Evolutionary conservation across 2,329 filamentous ascomycete species (phyloP).

Genomic region (Fusarium coicis): DNA sequence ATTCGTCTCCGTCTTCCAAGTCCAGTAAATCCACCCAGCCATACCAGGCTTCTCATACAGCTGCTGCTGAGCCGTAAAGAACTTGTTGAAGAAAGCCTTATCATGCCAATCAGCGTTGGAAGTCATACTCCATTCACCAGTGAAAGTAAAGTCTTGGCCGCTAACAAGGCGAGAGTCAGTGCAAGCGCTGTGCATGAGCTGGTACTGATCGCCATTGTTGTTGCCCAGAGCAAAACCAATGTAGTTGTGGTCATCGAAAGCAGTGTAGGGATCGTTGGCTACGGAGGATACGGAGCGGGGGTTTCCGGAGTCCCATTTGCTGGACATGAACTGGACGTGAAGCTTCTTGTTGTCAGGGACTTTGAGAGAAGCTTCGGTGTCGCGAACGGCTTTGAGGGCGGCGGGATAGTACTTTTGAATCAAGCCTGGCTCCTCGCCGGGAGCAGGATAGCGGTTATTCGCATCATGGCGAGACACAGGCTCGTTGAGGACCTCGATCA

Average conservation of each 20-base stretch:
- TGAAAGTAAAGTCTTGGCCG: constrained; percentile 25
- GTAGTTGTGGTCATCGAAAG: constrained; percentile 35
- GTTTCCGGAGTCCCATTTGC: constrained; percentile 33
- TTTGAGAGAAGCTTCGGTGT: neutral
- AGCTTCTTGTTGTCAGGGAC: constrained; percentile 16
- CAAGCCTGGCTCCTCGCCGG: constrained; percentile 21
- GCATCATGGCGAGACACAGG: constrained; percentile 26
- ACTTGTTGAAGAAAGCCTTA: constrained; percentile 24
- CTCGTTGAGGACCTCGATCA: constrained; percentile 32
- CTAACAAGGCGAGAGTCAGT: constrained; percentile 15
- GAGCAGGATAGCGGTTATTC: constrained; percentile 21
- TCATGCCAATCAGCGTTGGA: constrained; percentile 25
- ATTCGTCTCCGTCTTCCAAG: constrained; percentile 32
- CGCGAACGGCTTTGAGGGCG: constrained; percentile 23
- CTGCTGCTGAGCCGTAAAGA: constrained; percentile 34
- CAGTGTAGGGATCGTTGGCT: constrained; percentile 7
- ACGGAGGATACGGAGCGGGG: constrained; percentile 2
- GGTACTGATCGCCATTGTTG: neutral
- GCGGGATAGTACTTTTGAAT: constrained; percentile 27
- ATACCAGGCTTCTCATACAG: constrained; percentile 32
- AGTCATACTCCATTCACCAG: constrained; percentile 37
- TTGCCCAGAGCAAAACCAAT: constrained; percentile 21
- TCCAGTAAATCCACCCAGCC: constrained; percentile 33
- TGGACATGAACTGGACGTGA: constrained; percentile 36
- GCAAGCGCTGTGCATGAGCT: constrained; percentile 31